Conservation (phyloP, 495 filamentous ascomycete genomes). For the Neurospora intermedia region DNA sequence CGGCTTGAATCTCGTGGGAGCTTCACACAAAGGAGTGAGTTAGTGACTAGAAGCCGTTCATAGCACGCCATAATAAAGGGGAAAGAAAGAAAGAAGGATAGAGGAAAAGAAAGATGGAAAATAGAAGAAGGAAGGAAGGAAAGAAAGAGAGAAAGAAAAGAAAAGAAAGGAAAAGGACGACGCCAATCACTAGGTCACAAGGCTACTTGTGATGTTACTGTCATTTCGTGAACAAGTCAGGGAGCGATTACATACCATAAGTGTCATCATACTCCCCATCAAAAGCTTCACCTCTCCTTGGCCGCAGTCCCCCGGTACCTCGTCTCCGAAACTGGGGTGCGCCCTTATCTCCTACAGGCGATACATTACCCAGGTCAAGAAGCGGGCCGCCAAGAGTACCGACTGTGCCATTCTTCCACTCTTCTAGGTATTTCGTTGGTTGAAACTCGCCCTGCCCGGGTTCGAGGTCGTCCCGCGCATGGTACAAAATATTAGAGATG, state of each 20-base stretch:
- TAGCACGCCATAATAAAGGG: not conserved
- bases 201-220: not conserved
- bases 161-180: not conserved
- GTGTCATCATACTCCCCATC: conserved; percentile 41
- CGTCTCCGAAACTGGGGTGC: conserved; percentile 28
- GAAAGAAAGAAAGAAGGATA: not conserved
- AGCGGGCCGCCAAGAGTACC: conserved; percentile 39
- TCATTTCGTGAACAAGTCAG: not conserved
- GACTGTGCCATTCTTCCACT: conserved; percentile 47
- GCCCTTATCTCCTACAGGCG: conserved; percentile 26
- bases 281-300: conserved; percentile 33
- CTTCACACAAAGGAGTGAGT: conserved; percentile 20
- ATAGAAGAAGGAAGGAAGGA: not conserved
- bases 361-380: conserved; percentile 35
- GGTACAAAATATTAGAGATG: conserved; percentile 34
- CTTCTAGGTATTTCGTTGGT: conserved; percentile 39
- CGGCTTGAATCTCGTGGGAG: conserved; percentile 66
- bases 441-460: conserved; percentile 35
- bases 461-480: conserved; percentile 28
- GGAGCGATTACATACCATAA: conserved; percentile 29
- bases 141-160: not conserved
- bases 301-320: conserved; percentile 27
- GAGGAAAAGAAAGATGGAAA: too few species aligned
- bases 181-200: not conserved
- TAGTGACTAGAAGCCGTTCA: not conserved